Conservation (phyloP, 2,329 filamentous ascomycete genomes). For the Phialophora verrucosa region DNA sequence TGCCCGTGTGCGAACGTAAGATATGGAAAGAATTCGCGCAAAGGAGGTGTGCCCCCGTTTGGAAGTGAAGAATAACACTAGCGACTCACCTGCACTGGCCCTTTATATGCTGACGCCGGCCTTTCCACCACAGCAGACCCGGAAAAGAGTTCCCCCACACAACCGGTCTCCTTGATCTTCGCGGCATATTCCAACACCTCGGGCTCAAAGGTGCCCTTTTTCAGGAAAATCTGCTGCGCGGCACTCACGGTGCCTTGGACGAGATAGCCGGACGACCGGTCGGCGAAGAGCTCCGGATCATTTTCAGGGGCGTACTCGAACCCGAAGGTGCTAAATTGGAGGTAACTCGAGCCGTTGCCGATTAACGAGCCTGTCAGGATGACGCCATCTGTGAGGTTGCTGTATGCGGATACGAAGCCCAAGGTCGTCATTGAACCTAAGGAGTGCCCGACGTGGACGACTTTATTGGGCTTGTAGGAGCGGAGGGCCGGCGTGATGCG, state of each 20-base stretch:
- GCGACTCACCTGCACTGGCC: slow-evolving; percentile 3
- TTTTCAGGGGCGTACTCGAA: slow-evolving; percentile 2
- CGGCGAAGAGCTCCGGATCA: not conserved
- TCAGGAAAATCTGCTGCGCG: slow-evolving; percentile 1
- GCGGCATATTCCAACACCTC: slow-evolving; percentile 1
- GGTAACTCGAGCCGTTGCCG: not conserved
- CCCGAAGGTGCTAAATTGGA: not conserved
- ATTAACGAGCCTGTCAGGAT: not conserved
- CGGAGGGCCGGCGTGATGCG: not conserved
- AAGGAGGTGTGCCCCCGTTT: too few species aligned
- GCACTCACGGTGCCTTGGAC: slow-evolving; percentile 2
- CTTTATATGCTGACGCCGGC: not conserved
- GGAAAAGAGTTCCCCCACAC: not conserved
- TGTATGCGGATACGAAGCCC: not conserved
- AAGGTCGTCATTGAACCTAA: not conserved
- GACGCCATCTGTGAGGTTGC: not conserved
- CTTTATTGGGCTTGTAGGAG: not conserved
- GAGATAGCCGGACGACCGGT: not conserved
- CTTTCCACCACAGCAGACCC: not conserved
- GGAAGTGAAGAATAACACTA: too few species aligned
- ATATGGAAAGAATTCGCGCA: too few species aligned
- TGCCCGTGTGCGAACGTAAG: too few species aligned
- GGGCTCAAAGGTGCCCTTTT: slow-evolving; percentile 2
- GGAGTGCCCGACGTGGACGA: slow-evolving; percentile 6
- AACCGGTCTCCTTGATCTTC: not conserved